phyloP scores from a whole-genome alignment of 2,329 filamentous ascomycete genomes.

The Colletotrichum sp. region DNA sequence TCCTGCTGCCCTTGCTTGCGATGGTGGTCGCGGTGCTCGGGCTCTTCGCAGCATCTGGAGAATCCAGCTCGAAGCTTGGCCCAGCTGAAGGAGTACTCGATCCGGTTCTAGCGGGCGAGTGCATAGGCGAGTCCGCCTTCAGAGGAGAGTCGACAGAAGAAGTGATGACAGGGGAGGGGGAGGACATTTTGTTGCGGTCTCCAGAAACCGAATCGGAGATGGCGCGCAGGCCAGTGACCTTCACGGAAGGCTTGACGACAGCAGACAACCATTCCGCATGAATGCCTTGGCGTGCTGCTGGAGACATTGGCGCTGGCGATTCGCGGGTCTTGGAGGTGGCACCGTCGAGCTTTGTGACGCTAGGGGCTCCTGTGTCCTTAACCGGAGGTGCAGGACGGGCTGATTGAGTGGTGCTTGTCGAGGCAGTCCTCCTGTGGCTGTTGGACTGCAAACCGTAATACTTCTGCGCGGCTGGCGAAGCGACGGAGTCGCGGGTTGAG shows the following conservation, averaged over 20 bases:
- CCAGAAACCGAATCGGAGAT: conserved; percentile 78
- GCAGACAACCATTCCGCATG: conserved; percentile 62
- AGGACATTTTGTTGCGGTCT: conserved; percentile 56
- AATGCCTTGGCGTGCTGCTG: conserved; percentile 46
- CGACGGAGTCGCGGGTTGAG: conserved; percentile 67
- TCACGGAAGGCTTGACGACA: conserved; percentile 53
- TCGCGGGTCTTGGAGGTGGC: conserved; percentile 29
- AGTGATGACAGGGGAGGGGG: background rate
- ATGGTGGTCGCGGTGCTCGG: conserved; percentile 54
- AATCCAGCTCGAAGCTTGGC: conserved; percentile 80
- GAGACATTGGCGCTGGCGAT: conserved; percentile 47
- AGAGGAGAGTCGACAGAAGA: conserved; percentile 55
- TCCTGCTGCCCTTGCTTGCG: conserved; percentile 54
- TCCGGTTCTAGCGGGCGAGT: conserved; percentile 76
- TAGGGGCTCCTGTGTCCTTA: conserved; percentile 60
- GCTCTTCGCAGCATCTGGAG: conserved; percentile 67
- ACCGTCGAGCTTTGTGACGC: conserved; percentile 66
- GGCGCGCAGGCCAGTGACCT: conserved; percentile 73
- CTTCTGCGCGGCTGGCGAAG: conserved; percentile 71
- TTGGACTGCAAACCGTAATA: conserved; percentile 65
- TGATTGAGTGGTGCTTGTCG: conserved; percentile 62
- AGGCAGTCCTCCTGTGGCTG: conserved; percentile 65
- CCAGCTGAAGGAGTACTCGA: conserved; percentile 72
- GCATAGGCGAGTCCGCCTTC: conserved; percentile 55
- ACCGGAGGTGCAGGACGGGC: conserved; percentile 54